phyloP scores from a whole-genome alignment of 371 early-diverging fungal genomes.

The Mucor circinelloides region DNA sequence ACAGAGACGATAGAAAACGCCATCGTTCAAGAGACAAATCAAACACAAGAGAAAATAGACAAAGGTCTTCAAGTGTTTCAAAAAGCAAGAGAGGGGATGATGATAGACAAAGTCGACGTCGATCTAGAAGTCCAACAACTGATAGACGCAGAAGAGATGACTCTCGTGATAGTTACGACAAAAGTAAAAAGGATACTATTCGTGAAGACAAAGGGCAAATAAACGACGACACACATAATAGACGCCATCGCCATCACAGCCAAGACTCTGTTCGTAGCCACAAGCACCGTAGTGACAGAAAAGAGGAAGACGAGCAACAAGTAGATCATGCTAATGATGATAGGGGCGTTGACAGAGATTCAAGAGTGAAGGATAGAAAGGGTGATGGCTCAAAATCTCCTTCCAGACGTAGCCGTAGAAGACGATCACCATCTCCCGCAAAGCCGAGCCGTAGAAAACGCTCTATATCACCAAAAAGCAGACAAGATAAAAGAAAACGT shows the following conservation, averaged over 20 bases:
- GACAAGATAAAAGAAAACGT: neutral
- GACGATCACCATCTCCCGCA: constrained; percentile 1
- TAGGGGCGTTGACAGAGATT: neutral
- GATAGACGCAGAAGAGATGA: neutral
- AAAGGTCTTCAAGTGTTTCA: neutral
- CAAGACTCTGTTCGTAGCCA: neutral
- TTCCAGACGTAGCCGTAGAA: neutral
- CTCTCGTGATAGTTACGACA: neutral
- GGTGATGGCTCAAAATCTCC: constrained; percentile 4
- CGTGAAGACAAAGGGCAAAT: neutral
- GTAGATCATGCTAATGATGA: neutral
- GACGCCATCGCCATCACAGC: neutral
- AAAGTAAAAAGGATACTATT: neutral
- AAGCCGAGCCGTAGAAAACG: neutral
- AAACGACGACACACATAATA: neutral
- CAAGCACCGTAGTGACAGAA: neutral
- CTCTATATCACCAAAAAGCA: neutral
- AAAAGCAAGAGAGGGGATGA: constrained; percentile 10
- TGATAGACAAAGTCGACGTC: neutral
- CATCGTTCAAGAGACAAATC: neutral
- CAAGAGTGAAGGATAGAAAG: neutral
- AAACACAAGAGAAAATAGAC: neutral
- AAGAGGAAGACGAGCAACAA: neutral
- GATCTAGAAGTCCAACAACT: neutral
- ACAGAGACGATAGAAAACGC: neutral